Conservation (phyloP, 1,139 yeast genomes). For the Taiozyma sp. region DNA sequence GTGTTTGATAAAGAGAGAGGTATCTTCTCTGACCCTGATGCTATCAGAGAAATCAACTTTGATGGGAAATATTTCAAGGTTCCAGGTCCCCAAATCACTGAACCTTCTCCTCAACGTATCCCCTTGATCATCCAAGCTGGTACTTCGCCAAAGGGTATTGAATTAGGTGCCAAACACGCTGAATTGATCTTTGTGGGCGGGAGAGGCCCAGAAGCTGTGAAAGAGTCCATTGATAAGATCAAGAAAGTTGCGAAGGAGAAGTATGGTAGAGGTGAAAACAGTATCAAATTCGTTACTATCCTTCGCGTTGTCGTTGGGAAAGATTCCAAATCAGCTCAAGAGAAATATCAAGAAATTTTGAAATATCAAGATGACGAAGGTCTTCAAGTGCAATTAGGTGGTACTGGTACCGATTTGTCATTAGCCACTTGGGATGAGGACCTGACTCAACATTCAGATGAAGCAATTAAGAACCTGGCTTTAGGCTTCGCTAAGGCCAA, state of each 20-base stretch:
- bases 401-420: slow-evolving; percentile 26
- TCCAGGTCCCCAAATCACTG: slow-evolving; percentile 37
- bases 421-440: slow-evolving; percentile 27
- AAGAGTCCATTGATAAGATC: slow-evolving; percentile 28
- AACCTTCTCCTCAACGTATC: slow-evolving; percentile 39
- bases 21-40: slow-evolving; percentile 34
- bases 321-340: slow-evolving; percentile 30
- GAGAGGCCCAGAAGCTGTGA: slow-evolving; percentile 28
- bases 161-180: slow-evolving; percentile 41
- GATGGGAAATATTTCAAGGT: slow-evolving; percentile 35
- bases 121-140: slow-evolving; percentile 44
- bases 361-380: slow-evolving; percentile 35
- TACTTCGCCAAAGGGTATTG: slow-evolving; percentile 37
- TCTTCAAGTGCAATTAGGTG: slow-evolving; percentile 34
- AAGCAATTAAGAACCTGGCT: slow-evolving; percentile 25
- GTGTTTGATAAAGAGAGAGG: slow-evolving; percentile 33
- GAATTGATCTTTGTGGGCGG: slow-evolving; percentile 37
- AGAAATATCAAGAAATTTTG: slow-evolving; percentile 26
- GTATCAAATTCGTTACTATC: slow-evolving; percentile 30
- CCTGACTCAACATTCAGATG: slow-evolving; percentile 16
- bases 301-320: slow-evolving; percentile 29
- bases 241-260: slow-evolving; percentile 28
- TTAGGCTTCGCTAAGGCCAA: slow-evolving; percentile 3
- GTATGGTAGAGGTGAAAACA: slow-evolving; percentile 28
- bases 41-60: slow-evolving; percentile 34